Evolutionary conservation across 108 stramenopile species (phyloP).

Genomic region (Skeletonema grethae): DNA sequence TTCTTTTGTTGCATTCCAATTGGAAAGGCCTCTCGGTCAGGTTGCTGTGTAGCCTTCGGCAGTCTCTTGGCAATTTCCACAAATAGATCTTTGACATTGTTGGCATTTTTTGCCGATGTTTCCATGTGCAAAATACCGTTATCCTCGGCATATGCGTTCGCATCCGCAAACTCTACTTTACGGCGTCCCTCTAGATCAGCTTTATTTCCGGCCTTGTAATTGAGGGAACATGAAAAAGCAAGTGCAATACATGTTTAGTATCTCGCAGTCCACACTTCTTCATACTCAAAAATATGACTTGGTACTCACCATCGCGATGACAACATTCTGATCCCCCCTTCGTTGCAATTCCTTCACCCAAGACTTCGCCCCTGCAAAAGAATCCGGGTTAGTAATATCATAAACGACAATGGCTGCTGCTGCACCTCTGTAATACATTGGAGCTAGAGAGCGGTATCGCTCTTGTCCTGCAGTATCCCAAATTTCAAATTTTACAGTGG

Average conservation of each 20-base stretch:
- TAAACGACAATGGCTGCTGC: slow-evolving; percentile 94
- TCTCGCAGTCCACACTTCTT: neutral
- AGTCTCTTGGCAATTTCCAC: slow-evolving; percentile 93
- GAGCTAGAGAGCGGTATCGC: slow-evolving; percentile 75
- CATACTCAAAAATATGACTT: neutral
- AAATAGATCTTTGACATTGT: slow-evolving; percentile 91
- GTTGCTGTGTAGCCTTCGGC: slow-evolving; percentile 87
- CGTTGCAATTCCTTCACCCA: slow-evolving; percentile 99
- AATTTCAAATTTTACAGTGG: slow-evolving; percentile 98
- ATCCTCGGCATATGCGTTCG: slow-evolving; percentile 91
- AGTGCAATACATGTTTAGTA: neutral
- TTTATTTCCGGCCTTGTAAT: slow-evolving; percentile 90
- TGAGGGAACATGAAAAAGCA: no score
- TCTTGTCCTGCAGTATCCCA: slow-evolving; percentile 97
- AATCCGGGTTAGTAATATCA: slow-evolving; percentile 96
- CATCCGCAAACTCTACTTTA: slow-evolving; percentile 92
- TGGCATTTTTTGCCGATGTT: slow-evolving; percentile 95
- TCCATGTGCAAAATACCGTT: slow-evolving; percentile 95
- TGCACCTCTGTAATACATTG: slow-evolving; percentile 93
- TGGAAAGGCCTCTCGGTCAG: slow-evolving; percentile 94
- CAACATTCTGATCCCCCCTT: slow-evolving; percentile 96
- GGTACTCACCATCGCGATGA: slow-evolving; percentile 88
- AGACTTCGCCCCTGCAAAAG: slow-evolving; percentile 95
- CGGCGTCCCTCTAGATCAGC: slow-evolving; percentile 88
- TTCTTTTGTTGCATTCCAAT: slow-evolving; percentile 81